Evolutionary conservation across 2,329 filamentous ascomycete species (phyloP).

Genomic region (Lasiodiplodia hormozganensis): DNA sequence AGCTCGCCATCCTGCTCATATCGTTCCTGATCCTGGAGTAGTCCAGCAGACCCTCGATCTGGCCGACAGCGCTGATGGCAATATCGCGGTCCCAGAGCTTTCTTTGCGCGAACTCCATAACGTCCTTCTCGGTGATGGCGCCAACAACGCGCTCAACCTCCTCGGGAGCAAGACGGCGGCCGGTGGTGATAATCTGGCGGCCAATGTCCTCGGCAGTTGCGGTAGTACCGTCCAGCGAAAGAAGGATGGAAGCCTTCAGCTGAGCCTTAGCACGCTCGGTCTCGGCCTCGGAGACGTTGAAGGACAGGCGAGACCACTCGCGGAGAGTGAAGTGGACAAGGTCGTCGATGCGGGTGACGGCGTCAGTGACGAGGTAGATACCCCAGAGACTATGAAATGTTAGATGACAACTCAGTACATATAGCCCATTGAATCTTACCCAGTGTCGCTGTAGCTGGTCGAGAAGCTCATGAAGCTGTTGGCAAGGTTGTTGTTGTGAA

Average conservation of each 20-base stretch:
- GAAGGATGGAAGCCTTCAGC: slow-evolving; percentile 96
- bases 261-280: slow-evolving; percentile 98
- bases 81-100: slow-evolving; percentile 98
- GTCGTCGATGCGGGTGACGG: slow-evolving; percentile 86
- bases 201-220: slow-evolving; percentile 98
- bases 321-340: slow-evolving; percentile 97
- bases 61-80: slow-evolving; percentile 89
- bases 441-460: slow-evolving; percentile 98
- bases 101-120: slow-evolving; percentile 93
- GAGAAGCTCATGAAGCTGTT: slow-evolving; percentile 99
- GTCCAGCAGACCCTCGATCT: slow-evolving; percentile 82
- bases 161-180: slow-evolving; percentile 85
- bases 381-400: slow-evolving; percentile 81
- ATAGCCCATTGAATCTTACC: slow-evolving; percentile 64
- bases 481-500: slow-evolving; percentile 93
- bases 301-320: slow-evolving; percentile 95
- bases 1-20: slow-evolving; percentile 72
- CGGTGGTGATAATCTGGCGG: slow-evolving; percentile 97
- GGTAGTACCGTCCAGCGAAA: slow-evolving; percentile 96
- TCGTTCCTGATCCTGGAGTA: slow-evolving; percentile 82
- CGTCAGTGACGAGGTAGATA: slow-evolving; percentile 96
- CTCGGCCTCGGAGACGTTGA: slow-evolving; percentile 86
- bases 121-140: slow-evolving; percentile 89
- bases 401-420: slow-evolving; percentile 16
- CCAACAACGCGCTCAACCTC: slow-evolving; percentile 95